A percentile compares a stretch with the other conserved stretches of the same genome.
Evolutionary conservation across 805 yeast genomes (phyloP).

Genomic region (Ogataea polymorpha): DNA sequence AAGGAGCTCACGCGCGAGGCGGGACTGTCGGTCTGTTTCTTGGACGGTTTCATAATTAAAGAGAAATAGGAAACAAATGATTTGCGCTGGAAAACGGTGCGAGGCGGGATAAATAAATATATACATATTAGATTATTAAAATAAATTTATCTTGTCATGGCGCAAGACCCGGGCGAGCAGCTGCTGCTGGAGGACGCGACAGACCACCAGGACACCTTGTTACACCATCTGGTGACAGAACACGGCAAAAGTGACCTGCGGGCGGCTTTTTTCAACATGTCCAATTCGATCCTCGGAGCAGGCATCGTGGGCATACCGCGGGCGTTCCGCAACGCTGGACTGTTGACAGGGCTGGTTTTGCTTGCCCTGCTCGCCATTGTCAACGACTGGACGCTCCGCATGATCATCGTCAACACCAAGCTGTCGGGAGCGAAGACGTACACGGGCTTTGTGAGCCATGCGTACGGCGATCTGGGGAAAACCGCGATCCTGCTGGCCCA

Average conservation of each 20-base stretch:
- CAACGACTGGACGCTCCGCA: slow-evolving; percentile 82
- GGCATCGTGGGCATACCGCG: slow-evolving; percentile 94
- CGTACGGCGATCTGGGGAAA: slow-evolving; percentile 75
- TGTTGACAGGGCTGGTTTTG: slow-evolving; percentile 66
- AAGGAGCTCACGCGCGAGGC: slow-evolving; percentile 20
- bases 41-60: slow-evolving; percentile 16
- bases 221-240: slow-evolving; percentile 15
- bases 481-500: slow-evolving; percentile 68
- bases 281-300: slow-evolving; percentile 91
- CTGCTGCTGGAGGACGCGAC: slow-evolving; percentile 2
- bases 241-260: slow-evolving; percentile 53
- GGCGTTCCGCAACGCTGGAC: slow-evolving; percentile 78
- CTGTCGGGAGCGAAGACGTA: slow-evolving; percentile 73
- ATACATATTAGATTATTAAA: not conserved
- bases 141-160: not conserved
- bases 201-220: slow-evolving; percentile 1
- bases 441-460: slow-evolving; percentile 78
- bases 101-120: slow-evolving; percentile 2
- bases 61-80: slow-evolving; percentile 5
- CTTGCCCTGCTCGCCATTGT: slow-evolving; percentile 59
- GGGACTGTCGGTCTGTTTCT: slow-evolving; percentile 16
- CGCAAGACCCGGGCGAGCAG: not conserved
- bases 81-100: slow-evolving; percentile 12
- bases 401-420: slow-evolving; percentile 80
- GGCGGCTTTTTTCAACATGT: slow-evolving; percentile 97